Percentiles rank a stretch among this genome's conserved stretches.
Conservation (phyloP, 306 rosid genomes). For the Begonia masoniana region DNA sequence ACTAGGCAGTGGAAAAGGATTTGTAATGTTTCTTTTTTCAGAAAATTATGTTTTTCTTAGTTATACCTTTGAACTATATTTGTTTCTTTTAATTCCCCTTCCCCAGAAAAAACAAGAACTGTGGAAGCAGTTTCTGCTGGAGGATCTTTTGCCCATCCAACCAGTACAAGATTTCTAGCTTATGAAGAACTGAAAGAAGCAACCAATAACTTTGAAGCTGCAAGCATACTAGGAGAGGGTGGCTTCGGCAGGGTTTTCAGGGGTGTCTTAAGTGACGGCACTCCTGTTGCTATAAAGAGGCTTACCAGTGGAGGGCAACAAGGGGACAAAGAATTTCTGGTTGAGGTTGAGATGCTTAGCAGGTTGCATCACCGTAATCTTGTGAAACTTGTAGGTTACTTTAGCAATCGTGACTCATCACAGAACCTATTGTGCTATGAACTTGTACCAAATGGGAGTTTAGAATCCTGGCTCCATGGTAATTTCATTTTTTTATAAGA, state of each 20-base stretch:
- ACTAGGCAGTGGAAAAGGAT: no score
- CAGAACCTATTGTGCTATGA: constrained; percentile 95
- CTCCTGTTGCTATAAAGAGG: constrained; percentile 91
- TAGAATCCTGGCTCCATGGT: constrained; percentile 99
- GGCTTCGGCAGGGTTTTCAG: constrained; percentile 88
- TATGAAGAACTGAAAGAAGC: constrained; percentile 94
- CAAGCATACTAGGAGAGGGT: constrained; percentile 87
- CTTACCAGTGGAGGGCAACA: constrained; percentile 92
- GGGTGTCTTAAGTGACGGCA: constrained; percentile 88
- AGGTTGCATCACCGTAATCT: constrained; percentile 96
- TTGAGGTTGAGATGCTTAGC: constrained; percentile 98
- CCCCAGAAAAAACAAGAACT: constrained; percentile 54
- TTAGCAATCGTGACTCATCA: constrained; percentile 66
- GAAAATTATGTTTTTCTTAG: no score
- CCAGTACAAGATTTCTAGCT: constrained; percentile 82
- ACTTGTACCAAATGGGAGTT: constrained; percentile 96
- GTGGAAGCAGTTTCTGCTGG: constrained; percentile 28
- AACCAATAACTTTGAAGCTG: constrained; percentile 79
- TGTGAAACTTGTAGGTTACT: constrained; percentile 89
- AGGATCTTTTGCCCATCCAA: constrained; percentile 75
- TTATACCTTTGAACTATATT: background rate
- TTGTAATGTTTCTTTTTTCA: no score
- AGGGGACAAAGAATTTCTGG: constrained; percentile 86
- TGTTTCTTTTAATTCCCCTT: background rate
- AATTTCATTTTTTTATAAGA: constrained; percentile 15